These are phyloP conservation scores for Abrus pulchellus DNA, from an alignment of 306 rosid species.

Conservation along the genomic window DNA sequence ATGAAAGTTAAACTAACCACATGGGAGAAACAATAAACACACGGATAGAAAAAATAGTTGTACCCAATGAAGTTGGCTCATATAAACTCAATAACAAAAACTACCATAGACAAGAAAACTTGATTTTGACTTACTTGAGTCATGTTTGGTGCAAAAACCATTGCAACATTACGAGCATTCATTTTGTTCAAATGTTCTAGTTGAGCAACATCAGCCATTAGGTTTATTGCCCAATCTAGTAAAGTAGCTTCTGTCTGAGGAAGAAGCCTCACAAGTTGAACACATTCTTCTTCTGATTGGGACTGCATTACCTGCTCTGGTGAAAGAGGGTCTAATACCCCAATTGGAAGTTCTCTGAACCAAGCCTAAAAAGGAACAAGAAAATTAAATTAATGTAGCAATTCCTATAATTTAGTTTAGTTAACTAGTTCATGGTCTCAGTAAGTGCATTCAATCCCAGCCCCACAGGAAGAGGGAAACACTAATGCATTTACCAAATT, in stretches of 20 bases:
- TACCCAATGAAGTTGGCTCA: not conserved
- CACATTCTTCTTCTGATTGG: conserved; percentile 77
- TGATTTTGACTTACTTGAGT: conserved; percentile 69
- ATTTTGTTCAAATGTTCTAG: conserved; percentile 79
- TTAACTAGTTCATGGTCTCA: not conserved
- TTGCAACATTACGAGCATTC: conserved; percentile 85
- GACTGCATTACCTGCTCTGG: conserved; percentile 86
- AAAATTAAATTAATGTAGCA: conserved; percentile 29
- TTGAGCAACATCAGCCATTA: conserved; percentile 89
- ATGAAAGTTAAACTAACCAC: not conserved
- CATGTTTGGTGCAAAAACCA: conserved; percentile 94
- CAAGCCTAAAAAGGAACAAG: conserved; percentile 68
- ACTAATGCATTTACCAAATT: not conserved
- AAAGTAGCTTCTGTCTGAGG: conserved; percentile 78
- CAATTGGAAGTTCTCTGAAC: conserved; percentile 86
- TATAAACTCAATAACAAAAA: conserved; percentile 8
- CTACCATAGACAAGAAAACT: not conserved
- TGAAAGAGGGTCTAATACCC: conserved; percentile 76
- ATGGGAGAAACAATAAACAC: not conserved
- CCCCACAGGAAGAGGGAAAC: too few species aligned
- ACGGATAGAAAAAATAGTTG: not conserved
- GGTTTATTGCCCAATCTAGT: conserved; percentile 82
- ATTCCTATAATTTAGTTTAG: not conserved
- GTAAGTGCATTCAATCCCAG: not conserved
- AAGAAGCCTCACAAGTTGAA: conserved; percentile 68